Percentiles rank a stretch among this genome's conserved stretches.
Evolutionary conservation across 768 basidiomycete species (phyloP).

Genomic region (Epithele typhae): DNA sequence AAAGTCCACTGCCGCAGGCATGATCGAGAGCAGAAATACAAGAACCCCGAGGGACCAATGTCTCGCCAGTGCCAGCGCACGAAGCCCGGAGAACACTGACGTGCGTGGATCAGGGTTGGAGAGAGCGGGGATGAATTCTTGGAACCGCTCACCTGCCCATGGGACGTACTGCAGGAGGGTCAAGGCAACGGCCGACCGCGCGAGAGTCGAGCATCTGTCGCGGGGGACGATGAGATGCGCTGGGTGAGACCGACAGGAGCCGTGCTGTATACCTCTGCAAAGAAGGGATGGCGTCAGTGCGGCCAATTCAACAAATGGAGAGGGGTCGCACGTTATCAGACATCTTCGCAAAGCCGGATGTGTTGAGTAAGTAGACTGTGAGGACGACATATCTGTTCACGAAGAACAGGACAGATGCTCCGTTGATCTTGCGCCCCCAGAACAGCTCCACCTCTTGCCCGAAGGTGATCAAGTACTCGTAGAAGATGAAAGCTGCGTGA

Average conservation of each 20-base stretch:
- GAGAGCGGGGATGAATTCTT: too few species aligned
- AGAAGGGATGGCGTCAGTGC: not conserved
- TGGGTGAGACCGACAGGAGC: too few species aligned
- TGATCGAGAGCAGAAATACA: not conserved
- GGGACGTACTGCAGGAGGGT: too few species aligned
- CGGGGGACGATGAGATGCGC: too few species aligned
- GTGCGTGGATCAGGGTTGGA: not conserved
- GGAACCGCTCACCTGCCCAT: not conserved
- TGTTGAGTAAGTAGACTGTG: not conserved
- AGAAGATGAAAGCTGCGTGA: not conserved
- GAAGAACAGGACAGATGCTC: not conserved
- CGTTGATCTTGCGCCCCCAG: not conserved
- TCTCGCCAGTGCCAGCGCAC: not conserved
- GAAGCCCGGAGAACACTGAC: conserved; percentile 3
- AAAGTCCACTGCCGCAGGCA: not conserved
- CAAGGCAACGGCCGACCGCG: not conserved
- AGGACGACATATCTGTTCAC: not conserved
- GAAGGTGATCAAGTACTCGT: not conserved
- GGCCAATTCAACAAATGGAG: too few species aligned
- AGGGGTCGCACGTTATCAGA: not conserved
- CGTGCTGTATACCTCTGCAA: not conserved
- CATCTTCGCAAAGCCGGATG: not conserved
- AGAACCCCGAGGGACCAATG: not conserved
- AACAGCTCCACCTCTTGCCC: not conserved
- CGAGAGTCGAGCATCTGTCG: not conserved